phyloP scores from a whole-genome alignment of 176 grass and related monocot species.

The Olyra latifolia region DNA sequence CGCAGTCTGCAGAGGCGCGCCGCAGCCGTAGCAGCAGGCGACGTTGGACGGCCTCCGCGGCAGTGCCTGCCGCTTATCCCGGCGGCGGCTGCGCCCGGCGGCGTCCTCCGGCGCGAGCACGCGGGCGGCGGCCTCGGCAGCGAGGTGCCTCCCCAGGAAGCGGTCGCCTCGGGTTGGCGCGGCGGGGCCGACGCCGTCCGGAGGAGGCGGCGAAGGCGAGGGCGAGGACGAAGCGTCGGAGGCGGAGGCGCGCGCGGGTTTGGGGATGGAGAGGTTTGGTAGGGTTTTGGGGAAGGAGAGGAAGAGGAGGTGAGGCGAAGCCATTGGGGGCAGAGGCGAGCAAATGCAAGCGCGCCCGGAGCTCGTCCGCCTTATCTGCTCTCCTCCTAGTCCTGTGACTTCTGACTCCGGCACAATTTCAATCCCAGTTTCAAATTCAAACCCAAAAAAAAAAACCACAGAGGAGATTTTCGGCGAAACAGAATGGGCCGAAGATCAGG shows the following conservation, averaged over 20 bases:
- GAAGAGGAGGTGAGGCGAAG: constrained; percentile 41
- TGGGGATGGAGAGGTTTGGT: background rate
- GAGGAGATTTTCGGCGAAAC: too few species aligned
- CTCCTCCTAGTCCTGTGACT: too few species aligned
- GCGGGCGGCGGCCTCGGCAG: constrained; percentile 33
- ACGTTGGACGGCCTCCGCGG: constrained; percentile 40
- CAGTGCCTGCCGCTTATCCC: constrained; percentile 50
- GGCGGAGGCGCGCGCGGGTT: constrained; percentile 4
- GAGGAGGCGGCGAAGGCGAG: background rate
- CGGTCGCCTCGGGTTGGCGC: constrained; percentile 63
- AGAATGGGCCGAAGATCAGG: too few species aligned
- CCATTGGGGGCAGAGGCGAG: constrained; percentile 21
- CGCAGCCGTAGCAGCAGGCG: constrained; percentile 91
- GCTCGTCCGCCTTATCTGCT: too few species aligned
- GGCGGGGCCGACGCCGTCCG: constrained; percentile 44
- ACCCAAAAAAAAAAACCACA: too few species aligned
- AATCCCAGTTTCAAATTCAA: too few species aligned
- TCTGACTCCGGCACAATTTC: too few species aligned
- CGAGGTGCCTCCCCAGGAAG: constrained; percentile 64
- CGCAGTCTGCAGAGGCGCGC: constrained; percentile 75
- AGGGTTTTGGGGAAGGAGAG: constrained; percentile 45
- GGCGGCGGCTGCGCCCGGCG: constrained; percentile 38
- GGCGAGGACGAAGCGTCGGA: background rate
- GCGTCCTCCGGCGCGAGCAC: constrained; percentile 44
- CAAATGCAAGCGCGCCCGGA: too few species aligned